Base-by-base conservation (phyloP, 75 land plant genomes). In the Cryptomeria japonica region DNA sequence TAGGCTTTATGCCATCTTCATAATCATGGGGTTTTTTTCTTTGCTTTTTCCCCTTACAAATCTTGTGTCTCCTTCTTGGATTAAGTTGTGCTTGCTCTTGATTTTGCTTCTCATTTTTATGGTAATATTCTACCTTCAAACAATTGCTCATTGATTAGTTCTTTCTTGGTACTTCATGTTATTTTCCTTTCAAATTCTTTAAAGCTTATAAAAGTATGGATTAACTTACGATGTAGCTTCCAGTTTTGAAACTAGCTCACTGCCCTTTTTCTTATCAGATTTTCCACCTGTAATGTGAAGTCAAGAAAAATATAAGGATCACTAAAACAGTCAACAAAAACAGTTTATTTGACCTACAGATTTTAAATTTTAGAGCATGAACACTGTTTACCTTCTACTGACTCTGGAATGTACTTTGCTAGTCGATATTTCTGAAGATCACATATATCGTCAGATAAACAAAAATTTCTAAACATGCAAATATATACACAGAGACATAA, bases 391-490 rank as follows among this genome's bases (percentile, higher is more conserved):
- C 95, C 94, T 91, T 95, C 96, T 85, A 89, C 87, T 70, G 88
- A 72, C 85, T 89, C 93, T 18, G 96, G 95, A 78, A 91, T 88
- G 87, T 91, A 92, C 80, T 91, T 93, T 83, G 96, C 96, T 77
- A 90, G 87, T 75, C 96, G 89, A 80, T 95, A 95, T 88, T 95
- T 95, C 96, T 95, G 93, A 58, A 89, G 39, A 88, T 58, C 53
- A 82, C 32, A n/a, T 11, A n/a, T 46, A 22, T 28, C 46, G 46
- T 82, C 47, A 82, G 84, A 82, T 28, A 46, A 46, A 46, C n/a
- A 41, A 82, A 82, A 46, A 12, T 3, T 13, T 41, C 41, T 82
- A 82, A 12, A n/a, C 31, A 82, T 12, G 84, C 47, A 82, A 28
- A 46, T 28, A 82, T 28, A 46, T 25, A 16, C n/a, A 13, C 84